Evolutionary conservation across 2,329 filamentous ascomycete species (phyloP).

Genomic region (Onygenales sp.): DNA sequence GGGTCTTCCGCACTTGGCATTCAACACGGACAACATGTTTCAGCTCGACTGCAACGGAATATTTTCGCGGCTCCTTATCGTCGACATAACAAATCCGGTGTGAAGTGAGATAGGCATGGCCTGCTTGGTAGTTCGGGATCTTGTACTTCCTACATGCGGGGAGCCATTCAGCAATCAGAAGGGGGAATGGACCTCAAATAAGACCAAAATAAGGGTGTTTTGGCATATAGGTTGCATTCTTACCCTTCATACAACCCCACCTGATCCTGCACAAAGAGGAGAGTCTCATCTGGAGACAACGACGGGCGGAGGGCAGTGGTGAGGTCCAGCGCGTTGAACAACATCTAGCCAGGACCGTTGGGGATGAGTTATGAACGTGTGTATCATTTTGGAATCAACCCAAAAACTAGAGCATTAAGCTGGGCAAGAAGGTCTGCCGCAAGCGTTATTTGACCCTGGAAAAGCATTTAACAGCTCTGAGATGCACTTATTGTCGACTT

Average conservation of each 20-base stretch:
- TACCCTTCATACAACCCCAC: slow-evolving; percentile 97
- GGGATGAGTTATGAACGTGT: slow-evolving; percentile 3
- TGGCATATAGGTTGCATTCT: slow-evolving; percentile 25
- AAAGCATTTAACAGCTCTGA: not conserved
- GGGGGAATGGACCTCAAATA: not conserved
- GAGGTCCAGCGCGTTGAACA: slow-evolving; percentile 88
- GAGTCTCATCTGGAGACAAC: slow-evolving; percentile 83
- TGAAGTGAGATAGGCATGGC: slow-evolving; percentile 91
- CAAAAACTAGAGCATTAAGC: not conserved
- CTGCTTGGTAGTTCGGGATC: slow-evolving; percentile 86
- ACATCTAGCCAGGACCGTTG: slow-evolving; percentile 62
- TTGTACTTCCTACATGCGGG: slow-evolving; percentile 70
- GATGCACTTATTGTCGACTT: too few species aligned
- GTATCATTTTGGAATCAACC: slow-evolving; percentile 9
- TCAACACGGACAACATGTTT: slow-evolving; percentile 87
- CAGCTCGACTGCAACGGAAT: slow-evolving; percentile 75
- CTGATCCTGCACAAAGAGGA: slow-evolving; percentile 94
- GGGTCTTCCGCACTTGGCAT: slow-evolving; percentile 57
- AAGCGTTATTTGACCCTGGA: not conserved
- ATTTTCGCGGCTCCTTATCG: slow-evolving; percentile 70
- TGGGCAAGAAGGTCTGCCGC: not conserved
- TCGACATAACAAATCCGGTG: slow-evolving; percentile 95
- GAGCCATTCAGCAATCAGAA: not conserved
- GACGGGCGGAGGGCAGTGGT: slow-evolving; percentile 92
- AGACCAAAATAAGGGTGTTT: slow-evolving; percentile 4